phyloP scores from a whole-genome alignment of 352 stramenopile genomes.

The Phytophthora tentaculata region DNA sequence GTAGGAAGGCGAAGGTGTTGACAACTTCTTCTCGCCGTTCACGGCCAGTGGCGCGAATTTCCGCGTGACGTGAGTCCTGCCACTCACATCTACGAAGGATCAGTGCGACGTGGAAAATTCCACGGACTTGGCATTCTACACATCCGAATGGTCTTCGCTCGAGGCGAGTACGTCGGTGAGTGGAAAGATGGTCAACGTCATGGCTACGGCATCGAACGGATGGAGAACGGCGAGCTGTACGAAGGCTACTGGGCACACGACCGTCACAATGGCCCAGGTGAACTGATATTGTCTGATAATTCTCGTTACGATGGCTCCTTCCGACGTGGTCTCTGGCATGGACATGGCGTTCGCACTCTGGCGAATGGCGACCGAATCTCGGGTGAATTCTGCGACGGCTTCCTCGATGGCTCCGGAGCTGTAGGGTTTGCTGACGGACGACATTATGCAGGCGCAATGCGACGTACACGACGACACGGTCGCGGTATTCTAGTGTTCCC shows the following conservation, averaged over 20 bases:
- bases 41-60: conserved; percentile 65
- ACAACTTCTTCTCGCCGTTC: conserved; percentile 86
- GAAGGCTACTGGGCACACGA: conserved; percentile 81
- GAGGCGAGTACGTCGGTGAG: conserved; percentile 82
- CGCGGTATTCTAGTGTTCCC: conserved; percentile 83
- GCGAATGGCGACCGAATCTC: conserved; percentile 66
- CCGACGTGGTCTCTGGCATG: conserved; percentile 75
- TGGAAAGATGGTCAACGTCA: conserved; percentile 83
- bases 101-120: conserved; percentile 63
- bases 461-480: conserved; percentile 69
- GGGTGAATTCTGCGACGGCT: conserved; percentile 62
- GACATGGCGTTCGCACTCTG: conserved; percentile 65
- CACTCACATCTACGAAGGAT: conserved; percentile 58
- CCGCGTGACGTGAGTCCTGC: conserved; percentile 54
- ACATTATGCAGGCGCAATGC: conserved; percentile 73
- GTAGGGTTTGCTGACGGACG: conserved; percentile 76
- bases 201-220: conserved; percentile 83
- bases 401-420: conserved; percentile 59
- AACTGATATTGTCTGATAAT: conserved; percentile 70
- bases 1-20: conserved; percentile 78
- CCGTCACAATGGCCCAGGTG: conserved; percentile 69
- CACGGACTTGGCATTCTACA: conserved; percentile 78
- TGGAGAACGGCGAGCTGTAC: conserved; percentile 76
- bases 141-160: conserved; percentile 62
- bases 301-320: conserved; percentile 77